phyloP scores from a whole-genome alignment of 441 rosid species.

The Capsella rubella region DNA sequence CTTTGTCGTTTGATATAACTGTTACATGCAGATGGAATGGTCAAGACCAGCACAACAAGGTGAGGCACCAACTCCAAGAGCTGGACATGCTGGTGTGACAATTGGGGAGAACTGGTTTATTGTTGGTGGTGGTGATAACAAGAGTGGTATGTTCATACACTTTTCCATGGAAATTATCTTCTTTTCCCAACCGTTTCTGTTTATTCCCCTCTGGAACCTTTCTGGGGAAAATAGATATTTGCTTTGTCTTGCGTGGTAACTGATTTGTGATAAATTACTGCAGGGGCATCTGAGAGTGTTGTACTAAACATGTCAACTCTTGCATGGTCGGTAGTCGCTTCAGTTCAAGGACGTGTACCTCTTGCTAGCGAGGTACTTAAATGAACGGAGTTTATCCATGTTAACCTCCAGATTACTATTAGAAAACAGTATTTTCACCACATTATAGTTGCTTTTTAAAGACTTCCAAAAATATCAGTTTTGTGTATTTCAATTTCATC shows the following conservation, averaged over 20 bases:
- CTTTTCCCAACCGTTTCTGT: constrained; percentile 16
- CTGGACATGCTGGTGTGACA: constrained; percentile 98
- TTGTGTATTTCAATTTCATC: constrained; percentile 12
- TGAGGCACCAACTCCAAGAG: constrained; percentile 86
- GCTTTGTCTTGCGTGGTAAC: constrained; percentile 24
- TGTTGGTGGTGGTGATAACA: constrained; percentile 99
- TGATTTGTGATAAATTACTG: constrained; percentile 33
- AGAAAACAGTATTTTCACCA: constrained; percentile 10
- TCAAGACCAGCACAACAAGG: constrained; percentile 94
- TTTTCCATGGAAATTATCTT: constrained; percentile 31
- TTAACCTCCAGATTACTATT: not conserved
- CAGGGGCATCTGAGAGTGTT: constrained; percentile 94
- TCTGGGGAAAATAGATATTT: constrained; percentile 1
- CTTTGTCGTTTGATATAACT: constrained; percentile 32
- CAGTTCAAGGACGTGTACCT: constrained; percentile 91
- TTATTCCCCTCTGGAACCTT: not conserved
- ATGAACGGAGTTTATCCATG: constrained; percentile 1
- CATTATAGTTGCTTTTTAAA: not conserved
- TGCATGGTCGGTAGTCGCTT: constrained; percentile 89
- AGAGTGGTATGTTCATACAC: constrained; percentile 68
- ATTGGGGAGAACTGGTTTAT: constrained; percentile 99
- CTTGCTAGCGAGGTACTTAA: constrained; percentile 95
- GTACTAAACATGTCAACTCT: constrained; percentile 99
- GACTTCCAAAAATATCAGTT: constrained; percentile 14
- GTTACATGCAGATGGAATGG: constrained; percentile 89